Percentiles rank a stretch among this genome's conserved stretches.
These are phyloP conservation scores for Maudiozyma barnettii DNA, from an alignment of 805 yeast genomes.

Conservation along the genomic window DNA sequence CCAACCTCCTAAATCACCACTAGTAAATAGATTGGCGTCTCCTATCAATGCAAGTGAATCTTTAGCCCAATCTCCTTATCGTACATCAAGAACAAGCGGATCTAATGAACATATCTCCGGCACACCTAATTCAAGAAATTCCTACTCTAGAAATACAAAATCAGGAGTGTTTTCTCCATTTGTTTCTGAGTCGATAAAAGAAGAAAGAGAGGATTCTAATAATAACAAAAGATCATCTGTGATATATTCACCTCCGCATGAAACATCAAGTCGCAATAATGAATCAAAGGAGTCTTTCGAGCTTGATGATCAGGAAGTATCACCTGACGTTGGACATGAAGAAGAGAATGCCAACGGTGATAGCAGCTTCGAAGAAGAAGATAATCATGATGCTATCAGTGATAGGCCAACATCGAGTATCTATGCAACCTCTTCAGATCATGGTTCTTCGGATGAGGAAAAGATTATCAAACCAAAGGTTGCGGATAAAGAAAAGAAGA, in stretches of 20 bases:
- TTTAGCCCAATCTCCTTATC: constrained; percentile 19
- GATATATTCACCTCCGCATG: background rate
- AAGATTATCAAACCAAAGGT: background rate
- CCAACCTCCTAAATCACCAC: constrained; percentile 29
- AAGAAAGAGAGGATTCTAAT: background rate
- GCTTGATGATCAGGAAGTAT: background rate
- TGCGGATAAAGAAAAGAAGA: constrained; percentile 20
- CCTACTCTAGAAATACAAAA: background rate
- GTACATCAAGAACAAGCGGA: constrained; percentile 4
- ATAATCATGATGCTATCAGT: background rate
- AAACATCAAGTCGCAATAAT: background rate
- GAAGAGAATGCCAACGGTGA: background rate
- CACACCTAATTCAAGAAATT: background rate
- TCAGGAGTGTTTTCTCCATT: constrained; percentile 1
- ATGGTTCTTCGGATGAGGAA: background rate
- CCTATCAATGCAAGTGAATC: constrained; percentile 11
- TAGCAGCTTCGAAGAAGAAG: background rate
- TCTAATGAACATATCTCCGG: background rate
- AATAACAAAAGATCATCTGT: background rate
- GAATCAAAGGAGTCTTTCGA: background rate
- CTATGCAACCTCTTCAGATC: constrained; percentile 15
- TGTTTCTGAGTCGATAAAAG: background rate
- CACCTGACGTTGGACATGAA: background rate
- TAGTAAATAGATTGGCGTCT: constrained; percentile 4
- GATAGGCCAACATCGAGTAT: constrained; percentile 37